Evolutionary conservation across 352 stramenopile species (phyloP).

Genomic region (Pythium monospermum): DNA sequence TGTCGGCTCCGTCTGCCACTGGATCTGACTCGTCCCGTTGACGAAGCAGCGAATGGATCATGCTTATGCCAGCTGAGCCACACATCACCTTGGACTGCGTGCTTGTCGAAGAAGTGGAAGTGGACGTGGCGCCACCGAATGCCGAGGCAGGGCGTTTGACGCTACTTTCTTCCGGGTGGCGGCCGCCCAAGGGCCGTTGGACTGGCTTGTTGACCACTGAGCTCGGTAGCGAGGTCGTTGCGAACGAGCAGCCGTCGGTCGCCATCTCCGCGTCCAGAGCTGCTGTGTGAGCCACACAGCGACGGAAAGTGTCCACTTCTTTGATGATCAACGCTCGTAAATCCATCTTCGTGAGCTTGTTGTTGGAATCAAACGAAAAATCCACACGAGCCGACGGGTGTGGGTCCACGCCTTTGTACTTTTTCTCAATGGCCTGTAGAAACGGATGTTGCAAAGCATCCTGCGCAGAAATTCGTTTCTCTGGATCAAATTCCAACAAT

Average conservation of each 20-base stretch:
- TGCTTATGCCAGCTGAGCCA: slow-evolving; percentile 34
- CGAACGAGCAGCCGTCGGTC: no score
- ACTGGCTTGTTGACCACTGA: no score
- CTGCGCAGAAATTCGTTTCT: slow-evolving; percentile 44
- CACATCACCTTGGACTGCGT: slow-evolving; percentile 21
- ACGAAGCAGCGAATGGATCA: slow-evolving; percentile 35
- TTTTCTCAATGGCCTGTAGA: slow-evolving; percentile 63
- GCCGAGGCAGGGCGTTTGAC: no score
- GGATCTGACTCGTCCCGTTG: slow-evolving; percentile 24
- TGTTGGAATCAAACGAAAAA: slow-evolving; percentile 74
- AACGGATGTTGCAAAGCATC: slow-evolving; percentile 66
- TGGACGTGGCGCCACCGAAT: no score
- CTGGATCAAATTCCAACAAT: slow-evolving; percentile 63
- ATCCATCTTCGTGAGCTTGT: slow-evolving; percentile 68
- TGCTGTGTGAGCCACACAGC: slow-evolving; percentile 19
- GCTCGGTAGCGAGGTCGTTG: no score
- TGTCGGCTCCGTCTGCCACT: background rate
- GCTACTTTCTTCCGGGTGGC: no score
- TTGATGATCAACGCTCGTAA: slow-evolving; percentile 63
- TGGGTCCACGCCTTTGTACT: slow-evolving; percentile 46
- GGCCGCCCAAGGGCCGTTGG: no score
- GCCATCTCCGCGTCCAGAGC: slow-evolving; percentile 1
- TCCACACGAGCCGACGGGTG: slow-evolving; percentile 34
- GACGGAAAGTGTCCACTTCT: slow-evolving; percentile 56
- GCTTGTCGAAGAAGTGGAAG: background rate